These are phyloP conservation scores for Petunia hybrid DNA, from an alignment of 305 asterid species.

Conservation along the genomic window DNA sequence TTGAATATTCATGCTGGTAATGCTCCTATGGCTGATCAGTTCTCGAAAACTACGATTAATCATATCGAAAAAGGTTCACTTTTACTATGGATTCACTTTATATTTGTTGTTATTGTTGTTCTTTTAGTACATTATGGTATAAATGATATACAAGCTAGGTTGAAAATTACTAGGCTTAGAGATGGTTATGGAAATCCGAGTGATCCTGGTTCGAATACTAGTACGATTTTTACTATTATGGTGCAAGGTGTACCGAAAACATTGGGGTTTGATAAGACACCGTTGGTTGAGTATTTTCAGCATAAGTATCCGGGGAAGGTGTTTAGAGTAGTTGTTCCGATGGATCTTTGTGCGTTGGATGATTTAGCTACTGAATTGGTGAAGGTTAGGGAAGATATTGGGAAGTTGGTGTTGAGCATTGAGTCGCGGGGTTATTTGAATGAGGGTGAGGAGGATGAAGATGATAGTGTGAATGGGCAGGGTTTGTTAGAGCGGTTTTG, in stretches of 20 bases:
- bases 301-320: conserved; percentile 89
- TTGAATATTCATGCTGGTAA: conserved; percentile 77
- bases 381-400: conserved; percentile 78
- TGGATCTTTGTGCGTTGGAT: conserved; percentile 97
- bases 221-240: conserved; percentile 88
- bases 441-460: conserved; percentile 59
- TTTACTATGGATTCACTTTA: conserved; percentile 92
- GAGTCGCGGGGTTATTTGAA: conserved; percentile 66
- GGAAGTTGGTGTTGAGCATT: conserved; percentile 73
- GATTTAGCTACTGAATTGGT: conserved; percentile 93
- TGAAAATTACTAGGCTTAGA: conserved; percentile 81
- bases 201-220: conserved; percentile 66
- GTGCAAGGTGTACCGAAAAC: conserved; percentile 89
- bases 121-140: conserved; percentile 79
- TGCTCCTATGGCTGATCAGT: conserved; percentile 78
- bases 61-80: conserved; percentile 87
- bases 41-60: conserved; percentile 87
- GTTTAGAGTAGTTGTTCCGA: conserved; percentile 80
- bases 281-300: conserved; percentile 84
- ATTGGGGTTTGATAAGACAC: conserved; percentile 76
- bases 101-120: conserved; percentile 76
- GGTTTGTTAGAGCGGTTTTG: conserved; percentile 54
- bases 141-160: conserved; percentile 65
- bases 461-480: conserved; percentile 41
- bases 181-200: conserved; percentile 89